Percentiles rank a stretch among this genome's conserved stretches.
Conservation (phyloP, 164 flowering plant genomes). For the Protea cynaroides region DNA sequence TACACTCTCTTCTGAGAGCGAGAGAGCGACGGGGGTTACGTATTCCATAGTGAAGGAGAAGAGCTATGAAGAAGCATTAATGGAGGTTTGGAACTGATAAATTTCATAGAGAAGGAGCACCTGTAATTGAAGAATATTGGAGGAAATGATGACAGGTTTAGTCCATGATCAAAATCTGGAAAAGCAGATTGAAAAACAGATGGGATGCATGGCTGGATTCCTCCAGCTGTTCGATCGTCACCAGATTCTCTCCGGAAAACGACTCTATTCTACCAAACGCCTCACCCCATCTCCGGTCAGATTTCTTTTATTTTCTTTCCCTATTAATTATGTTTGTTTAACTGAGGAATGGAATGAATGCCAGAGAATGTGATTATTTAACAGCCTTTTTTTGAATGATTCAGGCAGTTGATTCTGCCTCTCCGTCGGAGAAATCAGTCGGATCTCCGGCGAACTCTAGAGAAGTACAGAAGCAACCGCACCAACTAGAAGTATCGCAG, state of each 20-base stretch:
- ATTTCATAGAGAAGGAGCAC: background rate
- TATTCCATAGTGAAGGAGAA: background rate
- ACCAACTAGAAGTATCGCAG: conserved; percentile 11
- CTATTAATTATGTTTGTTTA: background rate
- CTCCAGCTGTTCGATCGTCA: conserved; percentile 83
- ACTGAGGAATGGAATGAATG: too few species aligned
- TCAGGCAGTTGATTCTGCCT: conserved; percentile 35
- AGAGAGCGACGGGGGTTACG: conserved; percentile 4
- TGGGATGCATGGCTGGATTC: conserved; percentile 97
- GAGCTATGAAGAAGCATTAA: background rate
- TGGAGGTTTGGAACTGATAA: background rate
- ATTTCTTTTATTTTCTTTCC: background rate
- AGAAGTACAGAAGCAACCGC: conserved; percentile 13
- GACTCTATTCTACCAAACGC: conserved; percentile 58
- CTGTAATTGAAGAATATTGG: background rate
- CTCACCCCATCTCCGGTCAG: conserved; percentile 40
- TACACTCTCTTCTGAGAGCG: conserved; percentile 8
- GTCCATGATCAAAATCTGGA: conserved; percentile 53
- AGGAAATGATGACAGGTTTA: conserved; percentile 41
- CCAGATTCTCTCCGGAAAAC: conserved; percentile 61
- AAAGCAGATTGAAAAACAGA: conserved; percentile 76
- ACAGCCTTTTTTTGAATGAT: background rate
- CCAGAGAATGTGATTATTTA: background rate
- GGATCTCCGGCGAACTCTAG: conserved; percentile 29
- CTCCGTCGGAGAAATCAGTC: conserved; percentile 24